phyloP scores from a whole-genome alignment of 1,139 yeast genomes.

The Blastobotrys elegans region DNA sequence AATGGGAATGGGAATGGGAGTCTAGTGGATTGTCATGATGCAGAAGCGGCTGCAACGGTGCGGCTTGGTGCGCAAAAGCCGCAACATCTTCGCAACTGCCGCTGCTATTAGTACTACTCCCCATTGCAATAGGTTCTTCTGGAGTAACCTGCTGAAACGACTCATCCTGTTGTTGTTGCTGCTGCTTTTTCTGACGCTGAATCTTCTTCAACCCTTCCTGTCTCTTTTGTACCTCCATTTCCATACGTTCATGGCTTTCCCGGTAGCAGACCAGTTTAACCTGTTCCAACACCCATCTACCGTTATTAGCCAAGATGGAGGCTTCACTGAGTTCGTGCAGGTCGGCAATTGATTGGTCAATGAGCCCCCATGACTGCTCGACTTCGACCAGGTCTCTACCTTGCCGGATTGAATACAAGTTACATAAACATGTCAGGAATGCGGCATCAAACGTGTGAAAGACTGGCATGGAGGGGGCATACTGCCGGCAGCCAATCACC shows the following conservation, averaged over 20 bases:
- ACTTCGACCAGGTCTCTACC: background rate
- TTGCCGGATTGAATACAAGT: background rate
- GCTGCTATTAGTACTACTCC: no score
- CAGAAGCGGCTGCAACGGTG: background rate
- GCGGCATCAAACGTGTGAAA: conserved; percentile 5
- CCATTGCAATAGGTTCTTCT: no score
- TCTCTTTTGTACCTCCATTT: background rate
- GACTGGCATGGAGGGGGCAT: background rate
- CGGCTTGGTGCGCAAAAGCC: background rate
- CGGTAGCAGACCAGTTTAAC: background rate
- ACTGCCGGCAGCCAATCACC: background rate
- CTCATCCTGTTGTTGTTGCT: background rate
- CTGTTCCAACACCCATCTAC: conserved; percentile 2
- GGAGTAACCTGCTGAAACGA: background rate
- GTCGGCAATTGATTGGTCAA: background rate
- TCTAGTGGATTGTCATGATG: background rate
- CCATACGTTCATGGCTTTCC: background rate
- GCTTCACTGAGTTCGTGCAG: background rate
- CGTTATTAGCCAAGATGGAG: background rate
- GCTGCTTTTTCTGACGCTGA: background rate
- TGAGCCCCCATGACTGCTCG: background rate
- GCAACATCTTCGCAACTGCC: background rate
- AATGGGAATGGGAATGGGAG: background rate
- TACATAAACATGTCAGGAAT: background rate
- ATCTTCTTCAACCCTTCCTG: background rate